Conservation (phyloP, 179 eudicot genomes). For the Actinidia arguta region DNA sequence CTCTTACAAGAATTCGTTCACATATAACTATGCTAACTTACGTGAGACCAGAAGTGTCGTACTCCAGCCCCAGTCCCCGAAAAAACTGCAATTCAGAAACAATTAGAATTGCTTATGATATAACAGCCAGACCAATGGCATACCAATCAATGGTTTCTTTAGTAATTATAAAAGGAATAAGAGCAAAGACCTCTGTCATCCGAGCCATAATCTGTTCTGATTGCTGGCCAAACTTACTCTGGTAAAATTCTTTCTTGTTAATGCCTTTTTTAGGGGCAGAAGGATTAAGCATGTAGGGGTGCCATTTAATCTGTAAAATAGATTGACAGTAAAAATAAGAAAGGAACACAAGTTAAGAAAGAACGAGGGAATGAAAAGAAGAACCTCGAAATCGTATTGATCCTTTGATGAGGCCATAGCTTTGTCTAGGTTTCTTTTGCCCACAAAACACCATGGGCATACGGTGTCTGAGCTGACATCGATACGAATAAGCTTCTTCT, state of each 20-base stretch:
- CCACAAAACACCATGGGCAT: constrained; percentile 99
- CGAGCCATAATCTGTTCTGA: constrained; percentile 53
- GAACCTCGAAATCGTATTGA: constrained; percentile 81
- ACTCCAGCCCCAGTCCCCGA: constrained; percentile 71
- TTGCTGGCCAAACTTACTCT: constrained; percentile 62
- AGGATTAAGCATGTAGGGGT: constrained; percentile 79
- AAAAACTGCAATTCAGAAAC: constrained; percentile 54
- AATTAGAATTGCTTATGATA: not conserved
- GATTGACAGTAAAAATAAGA: not conserved
- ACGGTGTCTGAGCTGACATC: constrained; percentile 83
- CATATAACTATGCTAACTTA: constrained; percentile 38
- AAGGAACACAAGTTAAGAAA: not conserved
- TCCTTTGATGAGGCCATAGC: constrained; percentile 68
- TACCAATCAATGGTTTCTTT: not conserved
- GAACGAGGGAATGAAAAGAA: not conserved
- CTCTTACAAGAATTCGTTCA: not conserved
- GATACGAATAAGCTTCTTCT: constrained; percentile 65
- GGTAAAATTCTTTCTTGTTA: constrained; percentile 67
- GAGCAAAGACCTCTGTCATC: constrained; percentile 68
- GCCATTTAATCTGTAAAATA: constrained; percentile 73
- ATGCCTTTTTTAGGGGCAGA: constrained; percentile 86
- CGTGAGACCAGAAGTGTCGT: constrained; percentile 79
- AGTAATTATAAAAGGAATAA: not conserved
- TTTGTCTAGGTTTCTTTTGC: constrained; percentile 85
- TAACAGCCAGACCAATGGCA: not conserved